Conservation (phyloP, 257 asterid genomes). For the Anisodus acutangulus region DNA sequence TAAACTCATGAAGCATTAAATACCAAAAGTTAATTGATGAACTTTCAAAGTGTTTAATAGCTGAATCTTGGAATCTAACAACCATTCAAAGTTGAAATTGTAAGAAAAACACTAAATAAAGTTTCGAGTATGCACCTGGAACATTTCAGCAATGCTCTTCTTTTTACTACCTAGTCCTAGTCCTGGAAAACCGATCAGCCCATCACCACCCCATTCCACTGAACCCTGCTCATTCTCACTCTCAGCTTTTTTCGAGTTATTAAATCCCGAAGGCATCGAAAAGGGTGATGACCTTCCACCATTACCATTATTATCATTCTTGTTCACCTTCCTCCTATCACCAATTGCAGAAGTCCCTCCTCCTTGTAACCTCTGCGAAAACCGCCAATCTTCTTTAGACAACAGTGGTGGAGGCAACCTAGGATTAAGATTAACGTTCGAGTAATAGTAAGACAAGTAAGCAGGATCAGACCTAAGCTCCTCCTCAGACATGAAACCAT, state of each 20-base stretch:
- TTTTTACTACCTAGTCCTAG: conserved; percentile 74
- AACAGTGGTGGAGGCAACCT: conserved; percentile 96
- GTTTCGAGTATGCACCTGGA: conserved; percentile 62
- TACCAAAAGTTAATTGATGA: not conserved
- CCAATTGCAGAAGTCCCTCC: conserved; percentile 89
- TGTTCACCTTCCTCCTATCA: conserved; percentile 84
- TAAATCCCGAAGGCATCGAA: conserved; percentile 71
- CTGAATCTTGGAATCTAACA: conserved; percentile 4
- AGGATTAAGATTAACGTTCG: conserved; percentile 90
- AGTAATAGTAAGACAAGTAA: conserved; percentile 78
- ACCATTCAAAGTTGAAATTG: conserved; percentile 15
- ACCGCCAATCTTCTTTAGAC: conserved; percentile 96
- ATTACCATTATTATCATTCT: conserved; percentile 57
- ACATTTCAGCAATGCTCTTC: conserved; percentile 81
- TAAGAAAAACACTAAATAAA: not conserved
- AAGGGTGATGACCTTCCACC: conserved; percentile 73
- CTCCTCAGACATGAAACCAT: conserved; percentile 82
- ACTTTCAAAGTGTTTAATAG: not conserved
- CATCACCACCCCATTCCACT: conserved; percentile 90
- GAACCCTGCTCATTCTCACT: conserved; percentile 60
- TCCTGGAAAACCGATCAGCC: conserved; percentile 93
- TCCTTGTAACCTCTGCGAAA: conserved; percentile 82
- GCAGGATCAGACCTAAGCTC: conserved; percentile 97
- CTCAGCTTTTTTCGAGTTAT: conserved; percentile 64
- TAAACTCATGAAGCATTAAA: conserved; percentile 1